Evolutionary conservation across 2,329 filamentous ascomycete genomes (phyloP), one percentile per base, ranked within the genome.

Genomic region (Calonectria hongkongensis): DNA sequence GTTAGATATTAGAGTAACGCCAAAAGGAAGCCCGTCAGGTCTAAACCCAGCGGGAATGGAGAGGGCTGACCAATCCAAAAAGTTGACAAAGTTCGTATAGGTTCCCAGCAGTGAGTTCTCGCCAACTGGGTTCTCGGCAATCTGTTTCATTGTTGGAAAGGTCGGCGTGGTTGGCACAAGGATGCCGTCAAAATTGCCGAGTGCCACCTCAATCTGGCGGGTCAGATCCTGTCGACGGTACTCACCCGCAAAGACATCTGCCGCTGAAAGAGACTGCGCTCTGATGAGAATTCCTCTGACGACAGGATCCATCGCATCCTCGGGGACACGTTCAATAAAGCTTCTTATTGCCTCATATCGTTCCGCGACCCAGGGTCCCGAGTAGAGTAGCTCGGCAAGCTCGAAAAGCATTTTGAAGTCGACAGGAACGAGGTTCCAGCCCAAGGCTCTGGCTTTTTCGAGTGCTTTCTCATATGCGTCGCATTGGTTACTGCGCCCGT

Each of bases 11-110:
- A 86, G 72, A 0, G 84, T 85, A 8, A 86, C 72, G 1, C 84
- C 83, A 66, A 86, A 85, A 0, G 84, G 84, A 8, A 85, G 76
- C 0, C 82, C 82, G 41, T 85, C 82, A 0, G 75, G 43, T 1
- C 83, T 73, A 43, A 84, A 85, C 2, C 87, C 87, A 0, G 89
- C 89, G 2, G 89, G 88, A n/a, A 91, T 84, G 1, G 88, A 85
- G 12, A 90, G 76, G 3, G 87, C 89, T 47, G 87, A 88, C 76
- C 91, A 85, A 79, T 92, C 90, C 21, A 92, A 80, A 33, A 92
- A 89, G 75, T 92, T 92, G 18, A 87, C 91, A 77, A 89, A 91
- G 77, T 92, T 90, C 0, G 90, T 91, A 70, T 91, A 92, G 3
- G 85, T 87, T 7, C 89, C 89, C 7, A 91, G 78, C 4, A 85